A percentile compares a stretch with the other conserved stretches of the same genome.
phyloP scores from a whole-genome alignment of 2,329 filamentous ascomycete genomes.

The Arthrobotrys pseudoclavata region DNA sequence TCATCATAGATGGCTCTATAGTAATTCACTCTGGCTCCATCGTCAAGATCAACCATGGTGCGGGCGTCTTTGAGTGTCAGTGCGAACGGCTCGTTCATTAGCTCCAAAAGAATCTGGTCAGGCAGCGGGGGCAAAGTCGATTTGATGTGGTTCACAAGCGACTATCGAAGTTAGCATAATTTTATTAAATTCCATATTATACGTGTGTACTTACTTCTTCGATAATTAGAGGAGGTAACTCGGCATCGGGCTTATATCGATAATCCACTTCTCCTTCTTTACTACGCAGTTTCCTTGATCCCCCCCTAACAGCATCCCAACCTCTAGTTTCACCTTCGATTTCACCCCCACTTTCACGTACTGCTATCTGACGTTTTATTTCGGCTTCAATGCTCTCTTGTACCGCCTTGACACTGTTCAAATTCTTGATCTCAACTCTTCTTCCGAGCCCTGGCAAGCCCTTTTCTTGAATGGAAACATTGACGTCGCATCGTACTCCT shows the following conservation, averaged over 20 bases:
- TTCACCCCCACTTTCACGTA: conserved; percentile 80
- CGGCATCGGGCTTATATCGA: conserved; percentile 97
- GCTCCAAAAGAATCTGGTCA: conserved; percentile 76
- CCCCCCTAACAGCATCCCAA: conserved; percentile 86
- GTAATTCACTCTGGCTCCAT: conserved; percentile 84
- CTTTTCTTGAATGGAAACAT: conserved; percentile 83
- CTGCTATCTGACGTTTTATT: conserved; percentile 84
- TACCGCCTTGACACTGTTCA: conserved; percentile 93
- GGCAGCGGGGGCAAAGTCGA: conserved; percentile 78
- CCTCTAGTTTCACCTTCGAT: conserved; percentile 91
- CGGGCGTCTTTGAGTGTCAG: conserved; percentile 86
- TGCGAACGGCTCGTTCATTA: conserved; percentile 74
- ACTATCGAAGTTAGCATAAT: conserved; percentile 63
- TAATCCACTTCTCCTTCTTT: conserved; percentile 99
- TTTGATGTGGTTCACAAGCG: conserved; percentile 76
- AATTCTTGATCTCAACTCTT: conserved; percentile 95
- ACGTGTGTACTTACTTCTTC: conserved; percentile 67
- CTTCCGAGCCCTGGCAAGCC: conserved; percentile 78
- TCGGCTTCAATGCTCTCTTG: conserved; percentile 95
- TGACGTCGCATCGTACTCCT: conserved; percentile 91
- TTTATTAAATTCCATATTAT: neutral
- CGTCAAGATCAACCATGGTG: conserved; percentile 81
- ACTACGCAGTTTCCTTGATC: conserved; percentile 84
- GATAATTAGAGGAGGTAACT: conserved; percentile 84
- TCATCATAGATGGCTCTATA: conserved; percentile 65